These are phyloP conservation scores for Podaxis rugospora DNA, from an alignment of 768 basidiomycete genomes.

Conservation along the genomic window DNA sequence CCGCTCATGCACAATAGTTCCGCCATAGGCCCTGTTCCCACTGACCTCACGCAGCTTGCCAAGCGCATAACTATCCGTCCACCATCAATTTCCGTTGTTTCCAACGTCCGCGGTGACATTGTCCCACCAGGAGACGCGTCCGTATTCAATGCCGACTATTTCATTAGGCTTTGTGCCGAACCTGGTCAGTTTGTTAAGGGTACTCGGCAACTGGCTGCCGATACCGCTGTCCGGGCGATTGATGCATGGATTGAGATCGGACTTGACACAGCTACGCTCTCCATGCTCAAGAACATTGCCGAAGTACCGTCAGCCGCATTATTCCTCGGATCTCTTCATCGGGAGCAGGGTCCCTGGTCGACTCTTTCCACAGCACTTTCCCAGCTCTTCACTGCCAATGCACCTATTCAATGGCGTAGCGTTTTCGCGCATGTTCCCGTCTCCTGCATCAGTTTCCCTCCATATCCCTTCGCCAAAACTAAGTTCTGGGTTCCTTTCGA, in stretches of 20 bases:
- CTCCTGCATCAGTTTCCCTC: conserved; percentile 49
- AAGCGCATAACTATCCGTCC: conserved; percentile 31
- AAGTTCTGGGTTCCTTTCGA: conserved; percentile 54
- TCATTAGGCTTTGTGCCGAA: conserved; percentile 52
- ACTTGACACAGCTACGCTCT: conserved; percentile 52
- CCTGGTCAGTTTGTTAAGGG: conserved; percentile 56
- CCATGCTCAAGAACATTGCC: conserved; percentile 46
- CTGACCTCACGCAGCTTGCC: conserved; percentile 39
- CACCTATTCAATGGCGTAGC: conserved; percentile 48
- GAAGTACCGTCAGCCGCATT: conserved; percentile 24
- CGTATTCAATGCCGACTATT: conserved; percentile 48
- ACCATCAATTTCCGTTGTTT: conserved; percentile 57
- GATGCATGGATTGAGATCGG: conserved; percentile 63
- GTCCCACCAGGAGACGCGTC: conserved; percentile 46
- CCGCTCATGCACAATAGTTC: conserved; percentile 63
- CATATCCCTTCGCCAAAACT: conserved; percentile 55
- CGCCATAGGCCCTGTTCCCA: conserved; percentile 54
- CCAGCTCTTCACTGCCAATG: conserved; percentile 39
- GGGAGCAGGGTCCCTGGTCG: conserved; percentile 36
- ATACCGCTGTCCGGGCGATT: conserved; percentile 22
- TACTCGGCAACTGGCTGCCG: conserved; percentile 33
- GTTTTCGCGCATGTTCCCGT: conserved; percentile 44
- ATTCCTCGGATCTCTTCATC: conserved; percentile 48
- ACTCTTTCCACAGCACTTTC: conserved; percentile 43
- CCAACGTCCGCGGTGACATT: conserved; percentile 52